Conservation (phyloP, 2,329 filamentous ascomycete species). For the Fusarium sp. region DNA sequence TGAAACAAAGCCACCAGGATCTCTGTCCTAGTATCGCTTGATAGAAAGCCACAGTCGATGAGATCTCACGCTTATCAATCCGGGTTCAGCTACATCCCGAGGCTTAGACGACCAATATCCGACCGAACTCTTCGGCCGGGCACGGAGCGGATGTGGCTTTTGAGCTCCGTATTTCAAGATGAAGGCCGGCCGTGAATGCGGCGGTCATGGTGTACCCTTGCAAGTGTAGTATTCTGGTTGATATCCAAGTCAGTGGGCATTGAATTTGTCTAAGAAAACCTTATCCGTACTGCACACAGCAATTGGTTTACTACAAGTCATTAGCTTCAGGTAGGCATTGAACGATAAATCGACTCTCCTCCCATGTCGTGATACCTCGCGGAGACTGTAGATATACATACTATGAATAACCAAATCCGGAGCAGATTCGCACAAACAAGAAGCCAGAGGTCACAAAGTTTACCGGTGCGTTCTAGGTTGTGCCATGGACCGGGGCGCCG, state of each 20-base stretch:
- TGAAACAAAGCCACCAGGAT: not conserved
- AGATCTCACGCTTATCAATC: not conserved
- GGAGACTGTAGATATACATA: not conserved
- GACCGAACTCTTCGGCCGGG: not conserved
- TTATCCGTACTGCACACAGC: not conserved
- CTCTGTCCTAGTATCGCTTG: not conserved
- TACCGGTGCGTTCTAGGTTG: not conserved
- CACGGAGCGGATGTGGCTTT: constrained; percentile 20
- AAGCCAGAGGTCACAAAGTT: not conserved
- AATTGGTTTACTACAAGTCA: not conserved
- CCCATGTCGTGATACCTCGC: not conserved
- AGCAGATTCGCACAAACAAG: not conserved
- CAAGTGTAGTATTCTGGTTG: not conserved
- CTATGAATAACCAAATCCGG: not conserved
- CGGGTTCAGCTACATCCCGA: not conserved
- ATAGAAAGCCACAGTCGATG: not conserved
- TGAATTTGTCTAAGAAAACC: too few species aligned
- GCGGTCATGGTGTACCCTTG: not conserved
- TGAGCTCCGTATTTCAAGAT: not conserved
- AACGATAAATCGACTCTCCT: not conserved
- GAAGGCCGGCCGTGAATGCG: not conserved
- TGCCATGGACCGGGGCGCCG: constrained; percentile 23
- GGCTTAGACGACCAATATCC: not conserved
- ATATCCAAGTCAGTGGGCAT: not conserved
- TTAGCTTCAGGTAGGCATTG: not conserved